Evolutionary conservation across 495 filamentous ascomycete species (phyloP), one percentile per base, ranked within the genome.

Genomic region (Astrothelium macrocarpum): DNA sequence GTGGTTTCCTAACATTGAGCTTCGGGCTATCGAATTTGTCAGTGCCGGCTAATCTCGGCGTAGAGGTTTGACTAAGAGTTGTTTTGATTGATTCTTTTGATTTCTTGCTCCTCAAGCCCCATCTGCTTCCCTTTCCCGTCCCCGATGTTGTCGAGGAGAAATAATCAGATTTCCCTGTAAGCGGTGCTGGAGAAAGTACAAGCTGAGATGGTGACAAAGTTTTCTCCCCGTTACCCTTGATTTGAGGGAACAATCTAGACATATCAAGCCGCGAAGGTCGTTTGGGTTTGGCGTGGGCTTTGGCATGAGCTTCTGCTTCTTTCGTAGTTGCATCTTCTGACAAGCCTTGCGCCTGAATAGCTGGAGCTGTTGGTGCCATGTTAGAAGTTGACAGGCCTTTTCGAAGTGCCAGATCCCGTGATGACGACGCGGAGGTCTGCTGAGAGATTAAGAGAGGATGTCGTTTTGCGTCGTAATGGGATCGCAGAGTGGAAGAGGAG

Each of bases 1-100:
- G 75, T 39, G 75, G 75, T 18, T 73, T 64, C 12, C 71, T 66
- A 20, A 76, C 70, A 62, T 77, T 68, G 42, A 71, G 66, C 67
- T 77, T 77, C 36, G 71, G 65, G 46, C 65, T 68, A 64, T 77
- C 73, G 60, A 67, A 76, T 32, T 65, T 63, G 32, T 77, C 71
- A 1, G 64, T 64, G 43, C 71, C 65, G 61, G 70, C 29, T 64
- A 63, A 69, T 64, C 64, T 72, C 68, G 53, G 28, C 29, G 12
- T 45, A 4, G 43, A 26, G 23, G 36, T 36, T 31, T 63, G 45
- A 53, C 56, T 53, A 29, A 59, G n/a, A 7, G 64, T 53, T 25
- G 53, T 61, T 20, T 56, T 34, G 26, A 56, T 56, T 29, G 49
- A 34, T 58, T 61, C 59, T 67, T 68, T 45, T 70, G 66, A 26